A percentile compares a stretch with the other conserved stretches of the same genome.
These are phyloP conservation scores for Apophysomyces variabilis DNA, from an alignment of 371 early-diverging fungal species.

Conservation along the genomic window DNA sequence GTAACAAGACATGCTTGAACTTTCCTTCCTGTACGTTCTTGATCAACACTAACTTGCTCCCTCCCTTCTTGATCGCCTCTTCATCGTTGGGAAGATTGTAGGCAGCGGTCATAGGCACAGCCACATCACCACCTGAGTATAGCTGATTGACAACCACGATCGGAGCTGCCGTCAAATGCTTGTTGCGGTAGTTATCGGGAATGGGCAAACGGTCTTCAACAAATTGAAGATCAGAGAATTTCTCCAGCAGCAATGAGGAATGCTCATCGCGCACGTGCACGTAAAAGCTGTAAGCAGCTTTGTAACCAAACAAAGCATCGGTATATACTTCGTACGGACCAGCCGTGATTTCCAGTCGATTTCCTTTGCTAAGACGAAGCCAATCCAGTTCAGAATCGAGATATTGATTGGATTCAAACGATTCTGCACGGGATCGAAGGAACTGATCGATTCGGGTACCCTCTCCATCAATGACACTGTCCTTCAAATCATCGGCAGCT, in stretches of 20 bases:
- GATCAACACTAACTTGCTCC: conserved; percentile 80
- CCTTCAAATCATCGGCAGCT: conserved; percentile 59
- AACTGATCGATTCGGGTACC: conserved; percentile 62
- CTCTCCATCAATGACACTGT: conserved; percentile 23
- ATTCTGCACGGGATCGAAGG: conserved; percentile 61
- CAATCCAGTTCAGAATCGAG: conserved; percentile 75
- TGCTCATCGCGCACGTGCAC: conserved; percentile 77
- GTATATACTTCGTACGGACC: conserved; percentile 87
- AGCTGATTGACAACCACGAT: conserved; percentile 84
- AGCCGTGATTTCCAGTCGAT: conserved; percentile 68
- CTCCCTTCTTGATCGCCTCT: conserved; percentile 73
- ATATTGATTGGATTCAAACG: conserved; percentile 72
- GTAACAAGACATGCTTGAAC: conserved; percentile 66
- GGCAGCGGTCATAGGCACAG: conserved; percentile 75
- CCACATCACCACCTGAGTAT: conserved; percentile 75
- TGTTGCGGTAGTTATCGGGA: conserved; percentile 74
- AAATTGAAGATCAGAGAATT: conserved; percentile 72
- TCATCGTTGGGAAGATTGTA: conserved; percentile 87
- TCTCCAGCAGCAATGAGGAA: conserved; percentile 64
- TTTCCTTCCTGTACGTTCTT: conserved; percentile 85
- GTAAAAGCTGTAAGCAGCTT: conserved; percentile 76
- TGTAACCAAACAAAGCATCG: conserved; percentile 69
- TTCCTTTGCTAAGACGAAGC: conserved; percentile 67
- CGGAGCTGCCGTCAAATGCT: conserved; percentile 69
- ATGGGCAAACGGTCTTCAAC: conserved; percentile 78